These are phyloP conservation scores for Austropuccinia psidii DNA, from an alignment of 1,284 basidiomycete species.

Conservation along the genomic window DNA sequence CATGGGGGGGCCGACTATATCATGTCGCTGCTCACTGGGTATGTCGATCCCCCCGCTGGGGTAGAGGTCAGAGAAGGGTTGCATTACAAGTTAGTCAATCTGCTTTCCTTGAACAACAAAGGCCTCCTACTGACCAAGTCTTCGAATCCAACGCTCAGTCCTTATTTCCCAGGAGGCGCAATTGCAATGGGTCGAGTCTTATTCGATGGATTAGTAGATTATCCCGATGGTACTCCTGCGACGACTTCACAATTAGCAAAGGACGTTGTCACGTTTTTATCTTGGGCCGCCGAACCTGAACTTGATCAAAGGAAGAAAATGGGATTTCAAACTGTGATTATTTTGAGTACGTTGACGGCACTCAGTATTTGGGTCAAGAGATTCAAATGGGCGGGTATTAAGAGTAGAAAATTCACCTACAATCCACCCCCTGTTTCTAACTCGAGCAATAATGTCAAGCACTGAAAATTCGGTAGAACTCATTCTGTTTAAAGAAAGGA, in stretches of 20 bases:
- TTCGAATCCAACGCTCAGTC: constrained; percentile 13
- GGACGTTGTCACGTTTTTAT: constrained; percentile 90
- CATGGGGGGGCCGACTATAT: constrained; percentile 98
- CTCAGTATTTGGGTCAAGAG: constrained; percentile 82
- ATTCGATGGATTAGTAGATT: constrained; percentile 87
- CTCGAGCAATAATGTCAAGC: constrained; percentile 1
- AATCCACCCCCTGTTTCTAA: constrained; percentile 24
- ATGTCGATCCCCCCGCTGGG: constrained; percentile 92
- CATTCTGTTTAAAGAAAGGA: too few relatives aligned
- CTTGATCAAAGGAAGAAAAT: constrained; percentile 96
- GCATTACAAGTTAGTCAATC: constrained; percentile 75
- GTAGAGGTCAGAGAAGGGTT: constrained; percentile 92
- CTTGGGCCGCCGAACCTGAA: constrained; percentile 71
- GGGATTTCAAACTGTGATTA: constrained; percentile 62
- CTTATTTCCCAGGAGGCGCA: constrained; percentile 90
- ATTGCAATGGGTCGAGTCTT: constrained; percentile 97
- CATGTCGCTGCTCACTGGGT: constrained; percentile 93
- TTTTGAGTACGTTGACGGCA: constrained; percentile 74
- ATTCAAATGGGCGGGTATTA: constrained; percentile 87
- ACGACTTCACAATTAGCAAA: constrained; percentile 99
- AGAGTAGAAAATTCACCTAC: constrained; percentile 70
- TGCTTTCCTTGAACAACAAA: background rate
- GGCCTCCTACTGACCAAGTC: constrained; percentile 33
- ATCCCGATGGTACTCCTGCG: constrained; percentile 90
- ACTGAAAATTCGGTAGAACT: too few relatives aligned